Conservation (phyloP, 2,329 filamentous ascomycete species). For the Microcyclospora pomicola region DNA sequence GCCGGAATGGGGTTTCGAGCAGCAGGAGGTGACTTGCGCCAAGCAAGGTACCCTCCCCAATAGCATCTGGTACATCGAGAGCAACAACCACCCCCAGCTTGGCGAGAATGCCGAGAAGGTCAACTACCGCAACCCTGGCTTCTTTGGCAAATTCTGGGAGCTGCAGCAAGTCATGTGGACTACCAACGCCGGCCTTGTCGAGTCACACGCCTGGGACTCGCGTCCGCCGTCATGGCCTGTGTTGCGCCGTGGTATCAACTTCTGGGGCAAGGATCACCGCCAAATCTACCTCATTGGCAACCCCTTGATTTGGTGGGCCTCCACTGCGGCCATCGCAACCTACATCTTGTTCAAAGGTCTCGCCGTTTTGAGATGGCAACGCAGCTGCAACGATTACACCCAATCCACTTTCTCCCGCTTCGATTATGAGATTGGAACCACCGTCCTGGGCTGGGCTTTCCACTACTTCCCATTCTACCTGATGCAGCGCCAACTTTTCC, state of each 20-base stretch:
- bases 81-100: slow-evolving; percentile 71
- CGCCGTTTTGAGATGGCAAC: slow-evolving; percentile 84
- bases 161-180: slow-evolving; percentile 98
- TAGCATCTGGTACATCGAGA: slow-evolving; percentile 93
- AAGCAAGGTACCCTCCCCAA: slow-evolving; percentile 84
- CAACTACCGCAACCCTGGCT: slow-evolving; percentile 88
- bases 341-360: slow-evolving; percentile 80
- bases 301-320: slow-evolving; percentile 86
- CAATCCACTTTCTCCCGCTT: slow-evolving; percentile 83
- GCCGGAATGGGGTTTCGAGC: slow-evolving; percentile 93
- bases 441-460: slow-evolving; percentile 85
- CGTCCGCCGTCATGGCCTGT: slow-evolving; percentile 87
- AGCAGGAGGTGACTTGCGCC: slow-evolving; percentile 98
- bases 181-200: slow-evolving; percentile 89
- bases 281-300: slow-evolving; percentile 97
- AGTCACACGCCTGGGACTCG: slow-evolving; percentile 97
- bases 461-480: slow-evolving; percentile 99
- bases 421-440: slow-evolving; percentile 88
- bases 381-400: slow-evolving; percentile 75
- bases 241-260: slow-evolving; percentile 90
- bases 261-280: slow-evolving; percentile 88
- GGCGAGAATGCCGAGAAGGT: slow-evolving; percentile 69
- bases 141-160: slow-evolving; percentile 97
- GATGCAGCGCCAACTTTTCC: slow-evolving; percentile 94
- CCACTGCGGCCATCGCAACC: slow-evolving; percentile 59